phyloP scores from a whole-genome alignment of 768 basidiomycete genomes.

The Ramaria sp. region DNA sequence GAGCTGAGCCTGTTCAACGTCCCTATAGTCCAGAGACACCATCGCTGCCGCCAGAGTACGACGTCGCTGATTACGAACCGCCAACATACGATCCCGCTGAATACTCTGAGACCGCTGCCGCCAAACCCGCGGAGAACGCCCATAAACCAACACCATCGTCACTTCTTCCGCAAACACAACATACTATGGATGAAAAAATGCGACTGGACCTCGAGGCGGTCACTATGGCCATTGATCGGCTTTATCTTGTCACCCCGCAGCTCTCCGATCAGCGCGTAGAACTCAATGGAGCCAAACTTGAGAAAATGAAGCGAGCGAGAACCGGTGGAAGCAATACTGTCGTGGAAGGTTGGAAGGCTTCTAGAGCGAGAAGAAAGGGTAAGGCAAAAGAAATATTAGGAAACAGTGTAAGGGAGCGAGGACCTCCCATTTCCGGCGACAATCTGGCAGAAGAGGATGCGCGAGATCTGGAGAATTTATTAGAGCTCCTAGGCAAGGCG shows the following conservation, averaged over 20 bases:
- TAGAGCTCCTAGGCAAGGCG: conserved; percentile 62
- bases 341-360: background rate
- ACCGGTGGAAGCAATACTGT: conserved; percentile 17
- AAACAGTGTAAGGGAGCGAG: background rate
- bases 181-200: conserved; percentile 60
- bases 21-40: conserved; percentile 11
- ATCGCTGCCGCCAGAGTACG: conserved; percentile 23
- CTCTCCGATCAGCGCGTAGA: conserved; percentile 90
- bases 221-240: conserved; percentile 78
- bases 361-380: conserved; percentile 3
- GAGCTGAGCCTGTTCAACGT: conserved; percentile 26
- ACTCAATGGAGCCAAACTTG: conserved; percentile 58
- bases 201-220: conserved; percentile 77
- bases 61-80: conserved; percentile 19
- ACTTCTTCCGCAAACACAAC: conserved; percentile 7
- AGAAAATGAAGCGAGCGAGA: conserved; percentile 64
- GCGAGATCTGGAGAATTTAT: conserved; percentile 56
- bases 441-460: conserved; percentile 32
- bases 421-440: conserved; percentile 7
- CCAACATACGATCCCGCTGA: conserved; percentile 8
- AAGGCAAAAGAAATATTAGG: conserved; percentile 8
- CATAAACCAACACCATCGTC: background rate
- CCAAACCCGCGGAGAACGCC: background rate
- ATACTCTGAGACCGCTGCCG: conserved; percentile 3
- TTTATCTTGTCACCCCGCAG: conserved; percentile 81